A percentile compares a stretch with the other conserved stretches of the same genome.
phyloP scores from a whole-genome alignment of 2,329 filamentous ascomycete genomes.

The Aspergillus pseudoterreus region DNA sequence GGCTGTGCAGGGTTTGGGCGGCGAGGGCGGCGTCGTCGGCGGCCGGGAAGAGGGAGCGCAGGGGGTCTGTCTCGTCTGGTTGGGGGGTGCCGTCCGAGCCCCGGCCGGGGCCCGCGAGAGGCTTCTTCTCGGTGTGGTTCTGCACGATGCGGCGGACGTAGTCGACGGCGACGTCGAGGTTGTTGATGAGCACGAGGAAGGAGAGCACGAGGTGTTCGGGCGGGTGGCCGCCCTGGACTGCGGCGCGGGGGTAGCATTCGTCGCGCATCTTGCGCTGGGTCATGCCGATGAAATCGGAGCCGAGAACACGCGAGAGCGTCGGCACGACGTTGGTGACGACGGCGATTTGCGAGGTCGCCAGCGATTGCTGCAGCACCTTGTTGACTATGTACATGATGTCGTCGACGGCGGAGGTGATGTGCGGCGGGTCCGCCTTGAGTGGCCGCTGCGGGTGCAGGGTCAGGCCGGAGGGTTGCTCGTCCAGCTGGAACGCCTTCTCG shows the following conservation, averaged over 20 bases:
- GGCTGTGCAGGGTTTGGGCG: constrained; percentile 60
- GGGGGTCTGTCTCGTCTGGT: constrained; percentile 25
- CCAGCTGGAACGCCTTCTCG: constrained; percentile 95
- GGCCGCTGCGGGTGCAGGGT: constrained; percentile 70
- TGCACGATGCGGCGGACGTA: constrained; percentile 85
- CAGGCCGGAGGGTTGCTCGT: constrained; percentile 78
- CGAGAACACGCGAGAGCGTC: constrained; percentile 73
- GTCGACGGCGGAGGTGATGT: constrained; percentile 92
- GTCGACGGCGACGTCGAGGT: constrained; percentile 85
- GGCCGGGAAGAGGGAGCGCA: constrained; percentile 73
- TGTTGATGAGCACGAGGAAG: constrained; percentile 93
- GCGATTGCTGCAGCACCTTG: constrained; percentile 78
- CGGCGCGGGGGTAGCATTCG: constrained; percentile 81
- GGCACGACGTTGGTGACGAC: constrained; percentile 76
- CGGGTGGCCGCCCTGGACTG: constrained; percentile 74
- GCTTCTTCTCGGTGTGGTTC: constrained; percentile 53
- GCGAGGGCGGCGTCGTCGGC: constrained; percentile 70
- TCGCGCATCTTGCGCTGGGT: constrained; percentile 96
- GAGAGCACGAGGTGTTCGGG: constrained; percentile 84
- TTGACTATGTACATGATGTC: constrained; percentile 99
- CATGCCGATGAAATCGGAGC: constrained; percentile 92
- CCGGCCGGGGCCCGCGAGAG: constrained; percentile 10
- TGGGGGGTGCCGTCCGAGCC: constrained; percentile 5
- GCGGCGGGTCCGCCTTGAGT: constrained; percentile 74
- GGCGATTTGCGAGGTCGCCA: constrained; percentile 78